Evolutionary conservation across 2,329 filamentous ascomycete species (phyloP).

Genomic region (Pleomassaria siparia): DNA sequence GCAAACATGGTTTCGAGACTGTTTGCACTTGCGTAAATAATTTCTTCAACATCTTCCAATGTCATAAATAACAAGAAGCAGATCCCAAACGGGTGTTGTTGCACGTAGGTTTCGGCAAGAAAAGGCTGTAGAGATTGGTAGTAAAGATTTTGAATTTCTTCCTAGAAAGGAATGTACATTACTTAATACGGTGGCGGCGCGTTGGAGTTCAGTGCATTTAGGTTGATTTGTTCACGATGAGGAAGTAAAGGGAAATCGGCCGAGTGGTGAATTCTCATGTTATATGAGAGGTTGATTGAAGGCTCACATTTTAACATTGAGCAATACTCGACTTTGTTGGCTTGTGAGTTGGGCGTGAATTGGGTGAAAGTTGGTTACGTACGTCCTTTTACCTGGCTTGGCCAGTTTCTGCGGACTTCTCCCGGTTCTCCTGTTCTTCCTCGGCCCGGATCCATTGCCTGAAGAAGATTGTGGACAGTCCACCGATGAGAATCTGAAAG

Average conservation of each 20-base stretch:
- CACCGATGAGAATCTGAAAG: slow-evolving; percentile 47
- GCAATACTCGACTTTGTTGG: not conserved
- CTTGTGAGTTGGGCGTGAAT: not conserved
- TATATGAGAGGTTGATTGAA: not conserved
- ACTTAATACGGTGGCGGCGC: not conserved
- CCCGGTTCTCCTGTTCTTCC: slow-evolving; percentile 49
- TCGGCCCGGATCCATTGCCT: slow-evolving; percentile 54
- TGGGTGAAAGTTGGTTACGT: not conserved
- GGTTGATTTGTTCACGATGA: not conserved
- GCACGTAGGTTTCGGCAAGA: slow-evolving; percentile 8
- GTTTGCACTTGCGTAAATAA: slow-evolving; percentile 30
- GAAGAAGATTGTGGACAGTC: slow-evolving; percentile 46
- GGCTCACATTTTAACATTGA: not conserved
- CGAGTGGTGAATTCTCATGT: not conserved
- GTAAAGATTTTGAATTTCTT: not conserved
- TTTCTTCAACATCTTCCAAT: too few species aligned
- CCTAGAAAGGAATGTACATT: not conserved
- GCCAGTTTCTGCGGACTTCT: slow-evolving; percentile 19
- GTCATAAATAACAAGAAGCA: slow-evolving; percentile 10
- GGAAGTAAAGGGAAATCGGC: not conserved
- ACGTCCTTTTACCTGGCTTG: slow-evolving; percentile 3
- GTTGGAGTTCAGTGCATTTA: not conserved
- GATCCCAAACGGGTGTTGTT: slow-evolving; percentile 36
- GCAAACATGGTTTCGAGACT: slow-evolving; percentile 19
- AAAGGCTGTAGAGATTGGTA: not conserved